Conservation (phyloP, 2,329 filamentous ascomycete species). For the Calonectria naviculata region DNA sequence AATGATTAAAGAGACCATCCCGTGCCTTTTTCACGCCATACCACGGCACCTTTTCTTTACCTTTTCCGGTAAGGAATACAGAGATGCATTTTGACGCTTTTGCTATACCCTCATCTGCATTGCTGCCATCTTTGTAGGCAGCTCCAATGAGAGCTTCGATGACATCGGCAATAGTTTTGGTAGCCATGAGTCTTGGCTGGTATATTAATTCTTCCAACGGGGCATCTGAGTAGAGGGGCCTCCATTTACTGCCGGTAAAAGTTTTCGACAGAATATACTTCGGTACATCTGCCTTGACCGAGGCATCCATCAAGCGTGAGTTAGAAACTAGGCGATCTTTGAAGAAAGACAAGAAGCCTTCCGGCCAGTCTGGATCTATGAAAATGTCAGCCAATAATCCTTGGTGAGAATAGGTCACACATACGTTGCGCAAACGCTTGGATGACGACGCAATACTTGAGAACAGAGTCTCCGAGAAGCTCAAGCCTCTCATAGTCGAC, state of each 20-base stretch:
- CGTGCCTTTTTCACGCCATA: constrained; percentile 54
- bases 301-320: constrained; percentile 73
- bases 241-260: constrained; percentile 81
- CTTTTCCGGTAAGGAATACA: constrained; percentile 68
- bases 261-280: constrained; percentile 75
- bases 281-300: constrained; percentile 73
- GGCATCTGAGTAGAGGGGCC: constrained; percentile 66
- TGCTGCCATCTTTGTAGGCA: constrained; percentile 73
- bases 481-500: constrained; percentile 86
- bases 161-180: constrained; percentile 88
- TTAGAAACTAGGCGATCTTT: constrained; percentile 83
- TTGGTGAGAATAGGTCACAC: constrained; percentile 31
- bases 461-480: constrained; percentile 85
- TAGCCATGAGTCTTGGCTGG: constrained; percentile 62
- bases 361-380: constrained; percentile 75
- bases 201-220: constrained; percentile 36
- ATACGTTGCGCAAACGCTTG: constrained; percentile 68
- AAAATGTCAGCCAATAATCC: not conserved
- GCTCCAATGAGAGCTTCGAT: constrained; percentile 87
- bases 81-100: constrained; percentile 74
- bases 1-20: constrained; percentile 55
- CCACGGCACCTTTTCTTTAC: constrained; percentile 60
- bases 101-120: constrained; percentile 52
- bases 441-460: constrained; percentile 79
- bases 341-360: constrained; percentile 76